Percentiles rank a stretch among this genome's conserved stretches.
Evolutionary conservation across 768 basidiomycete species (phyloP).

Genomic region (Phlebiopsis gigantea): DNA sequence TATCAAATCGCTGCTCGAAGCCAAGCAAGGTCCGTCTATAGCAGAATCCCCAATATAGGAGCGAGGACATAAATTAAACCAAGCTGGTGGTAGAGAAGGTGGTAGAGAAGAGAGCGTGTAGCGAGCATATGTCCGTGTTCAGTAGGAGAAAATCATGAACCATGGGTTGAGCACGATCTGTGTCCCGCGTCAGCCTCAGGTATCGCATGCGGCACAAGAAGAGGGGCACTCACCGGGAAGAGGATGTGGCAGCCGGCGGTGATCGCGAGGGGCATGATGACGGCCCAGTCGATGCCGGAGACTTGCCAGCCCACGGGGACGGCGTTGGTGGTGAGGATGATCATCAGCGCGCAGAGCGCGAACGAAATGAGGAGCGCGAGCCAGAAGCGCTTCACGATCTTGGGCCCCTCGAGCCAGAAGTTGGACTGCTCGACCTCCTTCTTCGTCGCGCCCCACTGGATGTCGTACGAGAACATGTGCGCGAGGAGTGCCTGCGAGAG

Average conservation of each 20-base stretch:
- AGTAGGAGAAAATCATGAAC: conserved; percentile 79
- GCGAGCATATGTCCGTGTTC: conserved; percentile 13
- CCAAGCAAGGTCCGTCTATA: no score
- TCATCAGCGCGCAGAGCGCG: conserved; percentile 44
- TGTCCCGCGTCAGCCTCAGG: not conserved
- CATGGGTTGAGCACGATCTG: conserved; percentile 84
- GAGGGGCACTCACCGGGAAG: conserved; percentile 56
- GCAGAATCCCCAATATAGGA: no score
- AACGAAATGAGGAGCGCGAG: conserved; percentile 53
- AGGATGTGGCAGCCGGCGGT: conserved; percentile 63
- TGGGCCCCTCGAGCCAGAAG: conserved; percentile 87
- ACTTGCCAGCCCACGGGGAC: conserved; percentile 66
- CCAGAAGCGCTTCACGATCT: conserved; percentile 78
- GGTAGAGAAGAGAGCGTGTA: no score
- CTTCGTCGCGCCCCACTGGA: conserved; percentile 53
- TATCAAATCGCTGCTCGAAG: no score
- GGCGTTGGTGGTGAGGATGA: conserved; percentile 47
- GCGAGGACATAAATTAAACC: no score
- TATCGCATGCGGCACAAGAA: not conserved
- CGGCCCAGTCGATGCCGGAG: conserved; percentile 59
- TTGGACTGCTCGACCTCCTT: conserved; percentile 88
- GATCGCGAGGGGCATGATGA: conserved; percentile 70
- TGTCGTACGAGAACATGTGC: conserved; percentile 55
- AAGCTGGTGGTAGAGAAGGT: no score
- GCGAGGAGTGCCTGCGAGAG: conserved; percentile 47